Evolutionary conservation across 2,329 filamentous ascomycete genomes (phyloP).

Genomic region (Ascosphaera acerosa): DNA sequence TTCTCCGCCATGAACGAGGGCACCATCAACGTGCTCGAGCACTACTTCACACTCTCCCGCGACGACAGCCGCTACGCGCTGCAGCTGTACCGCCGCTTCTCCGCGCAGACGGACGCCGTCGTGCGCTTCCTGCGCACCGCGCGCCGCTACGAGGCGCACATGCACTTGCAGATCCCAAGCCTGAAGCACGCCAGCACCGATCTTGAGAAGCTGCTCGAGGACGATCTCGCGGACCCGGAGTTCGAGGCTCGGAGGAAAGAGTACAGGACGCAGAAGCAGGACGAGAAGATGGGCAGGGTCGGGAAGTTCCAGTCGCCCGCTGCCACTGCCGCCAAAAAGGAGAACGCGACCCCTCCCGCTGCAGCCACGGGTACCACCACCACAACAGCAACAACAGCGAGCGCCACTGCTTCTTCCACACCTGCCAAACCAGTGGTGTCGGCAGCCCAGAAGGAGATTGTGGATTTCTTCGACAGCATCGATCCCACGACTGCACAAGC

Average conservation of each 20-base stretch:
- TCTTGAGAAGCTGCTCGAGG: slow-evolving; percentile 66
- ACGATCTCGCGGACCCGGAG: slow-evolving; percentile 82
- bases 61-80: slow-evolving; percentile 79
- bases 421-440: not conserved
- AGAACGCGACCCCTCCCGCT: too few species aligned
- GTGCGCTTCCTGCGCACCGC: slow-evolving; percentile 75
- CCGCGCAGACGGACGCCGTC: slow-evolving; percentile 73
- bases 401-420: not conserved
- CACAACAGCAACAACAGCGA: not conserved
- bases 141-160: slow-evolving; percentile 74
- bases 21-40: slow-evolving; percentile 92
- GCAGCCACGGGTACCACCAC: slow-evolving; percentile 1
- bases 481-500: slow-evolving; percentile 44
- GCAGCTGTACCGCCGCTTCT: slow-evolving; percentile 77
- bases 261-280: slow-evolving; percentile 69
- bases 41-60: slow-evolving; percentile 96
- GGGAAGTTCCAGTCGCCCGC: too few species aligned
- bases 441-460: slow-evolving; percentile 31
- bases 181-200: slow-evolving; percentile 92
- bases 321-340: slow-evolving; percentile 6
- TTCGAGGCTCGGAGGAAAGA: slow-evolving; percentile 85
- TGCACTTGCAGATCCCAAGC: slow-evolving; percentile 78
- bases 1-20: slow-evolving; percentile 94
- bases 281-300: slow-evolving; percentile 27
- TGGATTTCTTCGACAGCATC: slow-evolving; percentile 87